Percentiles rank a stretch among this genome's conserved stretches.
Evolutionary conservation across 768 basidiomycete genomes (phyloP).

Genomic region (Tephrocybe rancida): DNA sequence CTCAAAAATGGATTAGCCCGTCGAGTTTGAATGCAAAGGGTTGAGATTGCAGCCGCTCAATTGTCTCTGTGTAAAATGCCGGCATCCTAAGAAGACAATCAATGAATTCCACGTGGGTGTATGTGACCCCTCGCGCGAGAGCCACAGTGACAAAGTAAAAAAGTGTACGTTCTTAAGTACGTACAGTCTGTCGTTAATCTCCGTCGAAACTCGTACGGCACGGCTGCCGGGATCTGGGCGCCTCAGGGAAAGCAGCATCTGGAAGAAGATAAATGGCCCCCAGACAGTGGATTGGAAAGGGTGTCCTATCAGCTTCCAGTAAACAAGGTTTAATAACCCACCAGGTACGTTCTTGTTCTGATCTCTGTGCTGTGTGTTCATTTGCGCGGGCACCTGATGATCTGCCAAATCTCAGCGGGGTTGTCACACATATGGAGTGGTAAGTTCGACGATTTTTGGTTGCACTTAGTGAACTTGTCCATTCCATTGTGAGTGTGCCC

Average conservation of each 20-base stretch:
- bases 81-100: no score
- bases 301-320: not conserved
- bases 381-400: not conserved
- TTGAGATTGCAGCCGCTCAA: no score
- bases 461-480: no score
- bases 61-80: no score
- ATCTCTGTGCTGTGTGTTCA: not conserved
- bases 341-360: not conserved
- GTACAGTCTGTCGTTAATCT: conserved; percentile 2
- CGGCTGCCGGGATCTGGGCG: not conserved
- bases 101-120: no score
- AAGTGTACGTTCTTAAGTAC: not conserved
- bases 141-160: not conserved
- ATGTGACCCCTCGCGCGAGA: not conserved
- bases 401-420: no score
- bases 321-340: conserved; percentile 1
- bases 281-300: not conserved
- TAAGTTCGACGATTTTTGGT: no score
- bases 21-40: no score
- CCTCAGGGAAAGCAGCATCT: not conserved
- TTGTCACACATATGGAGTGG: no score
- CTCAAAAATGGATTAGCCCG: no score
- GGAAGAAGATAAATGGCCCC: not conserved
- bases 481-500: no score
- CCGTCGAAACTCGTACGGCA: not conserved